Percentiles rank a stretch among this genome's conserved stretches.
phyloP scores from a whole-genome alignment of 2,329 filamentous ascomycete species.

The Huntiella savannae region DNA sequence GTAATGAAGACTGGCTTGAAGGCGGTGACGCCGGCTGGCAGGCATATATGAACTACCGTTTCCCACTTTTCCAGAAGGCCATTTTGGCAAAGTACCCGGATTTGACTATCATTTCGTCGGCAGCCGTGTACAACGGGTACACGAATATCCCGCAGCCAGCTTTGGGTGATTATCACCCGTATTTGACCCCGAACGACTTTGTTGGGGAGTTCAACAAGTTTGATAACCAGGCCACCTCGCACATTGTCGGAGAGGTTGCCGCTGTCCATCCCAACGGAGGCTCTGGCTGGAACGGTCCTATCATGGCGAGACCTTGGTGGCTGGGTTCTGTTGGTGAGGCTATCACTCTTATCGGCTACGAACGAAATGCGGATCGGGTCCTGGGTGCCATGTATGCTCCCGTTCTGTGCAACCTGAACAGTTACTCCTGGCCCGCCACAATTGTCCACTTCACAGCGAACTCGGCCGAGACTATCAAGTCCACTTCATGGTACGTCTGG shows the following conservation, averaged over 20 bases:
- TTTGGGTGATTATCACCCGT: slow-evolving; percentile 32
- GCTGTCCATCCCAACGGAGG: slow-evolving; percentile 33
- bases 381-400: slow-evolving; percentile 30
- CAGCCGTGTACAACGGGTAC: slow-evolving; percentile 23
- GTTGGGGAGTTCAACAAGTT: slow-evolving; percentile 32
- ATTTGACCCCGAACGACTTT: slow-evolving; percentile 30
- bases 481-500: slow-evolving; percentile 32
- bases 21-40: slow-evolving; percentile 27
- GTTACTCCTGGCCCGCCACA: slow-evolving; percentile 33
- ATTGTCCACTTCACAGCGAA: slow-evolving; percentile 30
- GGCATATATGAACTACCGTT: slow-evolving; percentile 35
- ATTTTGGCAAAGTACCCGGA: slow-evolving; percentile 37
- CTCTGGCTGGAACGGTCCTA: slow-evolving; percentile 25
- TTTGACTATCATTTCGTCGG: slow-evolving; percentile 35
- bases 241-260: slow-evolving; percentile 31
- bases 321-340: slow-evolving; percentile 44
- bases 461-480: slow-evolving; percentile 27
- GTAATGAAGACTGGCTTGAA: slow-evolving; percentile 47
- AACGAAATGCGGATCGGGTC: slow-evolving; percentile 43
- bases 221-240: slow-evolving; percentile 25
- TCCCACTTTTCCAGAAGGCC: slow-evolving; percentile 38
- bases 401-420: slow-evolving; percentile 29
- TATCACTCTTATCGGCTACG: slow-evolving; percentile 43
- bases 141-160: slow-evolving; percentile 22
- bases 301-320: slow-evolving; percentile 34